Evolutionary conservation across 768 basidiomycete genomes (phyloP).

Genomic region (Mycena metata): DNA sequence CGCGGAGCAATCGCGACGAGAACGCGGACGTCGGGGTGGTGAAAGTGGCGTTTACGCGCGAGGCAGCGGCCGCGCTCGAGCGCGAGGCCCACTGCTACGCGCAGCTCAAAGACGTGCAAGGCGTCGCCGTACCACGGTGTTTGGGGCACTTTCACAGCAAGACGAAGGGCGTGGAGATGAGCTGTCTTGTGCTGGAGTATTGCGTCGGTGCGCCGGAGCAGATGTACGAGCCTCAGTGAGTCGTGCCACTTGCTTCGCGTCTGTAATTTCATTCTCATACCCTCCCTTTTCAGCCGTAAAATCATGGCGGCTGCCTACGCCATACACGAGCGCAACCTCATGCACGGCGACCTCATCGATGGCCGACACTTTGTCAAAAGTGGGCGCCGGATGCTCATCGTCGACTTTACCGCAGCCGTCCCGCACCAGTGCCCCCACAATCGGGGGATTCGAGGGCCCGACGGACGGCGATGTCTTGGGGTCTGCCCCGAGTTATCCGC

Average conservation of each 20-base stretch:
- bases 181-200: conserved; percentile 46
- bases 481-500: conserved; percentile 30
- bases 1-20: conserved; percentile 28
- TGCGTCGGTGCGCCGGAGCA: conserved; percentile 29
- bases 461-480: conserved; percentile 20
- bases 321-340: conserved; percentile 40
- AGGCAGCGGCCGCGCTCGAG: conserved; percentile 37
- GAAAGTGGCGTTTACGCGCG: conserved; percentile 40
- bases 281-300: conserved; percentile 35
- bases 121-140: conserved; percentile 41
- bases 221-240: conserved; percentile 28
- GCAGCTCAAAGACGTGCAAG: conserved; percentile 40
- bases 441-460: conserved; percentile 12
- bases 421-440: conserved; percentile 37
- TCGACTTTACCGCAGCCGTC: conserved; percentile 43
- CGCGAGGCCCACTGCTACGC: conserved; percentile 43
- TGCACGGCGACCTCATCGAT: conserved; percentile 43
- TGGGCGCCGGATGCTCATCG: conserved; percentile 38
- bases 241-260: background rate
- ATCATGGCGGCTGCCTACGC: conserved; percentile 40
- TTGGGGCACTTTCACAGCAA: conserved; percentile 41
- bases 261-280: background rate
- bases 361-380: conserved; percentile 40
- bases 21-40: conserved; percentile 32
- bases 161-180: conserved; percentile 33